These are phyloP conservation scores for Rhododendron vialii DNA, from an alignment of 148 eudicot species.

Conservation along the genomic window DNA sequence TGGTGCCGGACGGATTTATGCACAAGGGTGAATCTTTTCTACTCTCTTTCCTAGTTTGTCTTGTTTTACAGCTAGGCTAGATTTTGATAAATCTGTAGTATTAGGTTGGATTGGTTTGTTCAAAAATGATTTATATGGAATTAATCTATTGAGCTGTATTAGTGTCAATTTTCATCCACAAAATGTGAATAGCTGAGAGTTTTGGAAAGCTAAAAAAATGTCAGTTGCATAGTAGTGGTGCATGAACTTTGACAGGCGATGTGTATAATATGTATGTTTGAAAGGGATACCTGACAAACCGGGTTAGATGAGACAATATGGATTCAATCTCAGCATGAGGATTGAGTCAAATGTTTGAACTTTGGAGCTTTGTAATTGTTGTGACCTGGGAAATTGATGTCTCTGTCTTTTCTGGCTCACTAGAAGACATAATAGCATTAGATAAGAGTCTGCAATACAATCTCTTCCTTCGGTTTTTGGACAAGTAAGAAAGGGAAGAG, in stretches of 20 bases:
- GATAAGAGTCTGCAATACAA: background rate
- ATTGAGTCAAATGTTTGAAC: background rate
- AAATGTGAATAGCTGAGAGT: background rate
- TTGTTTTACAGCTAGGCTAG: background rate
- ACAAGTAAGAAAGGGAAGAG: background rate
- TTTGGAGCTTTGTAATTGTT: background rate
- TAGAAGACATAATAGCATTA: background rate
- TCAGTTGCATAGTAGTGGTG: background rate
- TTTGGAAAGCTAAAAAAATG: background rate
- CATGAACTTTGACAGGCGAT: background rate
- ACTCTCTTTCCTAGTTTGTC: background rate
- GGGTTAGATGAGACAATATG: background rate
- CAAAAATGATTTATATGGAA: background rate
- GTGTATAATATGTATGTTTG: background rate
- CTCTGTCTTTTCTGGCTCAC: background rate
- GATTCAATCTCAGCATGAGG: background rate
- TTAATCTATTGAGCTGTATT: background rate
- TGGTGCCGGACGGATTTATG: slow-evolving; percentile 88
- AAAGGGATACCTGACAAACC: background rate
- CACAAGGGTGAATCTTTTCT: slow-evolving; percentile 65
- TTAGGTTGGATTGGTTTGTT: background rate
- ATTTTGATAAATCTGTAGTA: background rate
- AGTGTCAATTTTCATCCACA: background rate
- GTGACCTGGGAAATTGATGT: background rate
- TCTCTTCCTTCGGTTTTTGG: background rate